Conservation (phyloP, 768 basidiomycete species). For the Megacollybia marginata region DNA sequence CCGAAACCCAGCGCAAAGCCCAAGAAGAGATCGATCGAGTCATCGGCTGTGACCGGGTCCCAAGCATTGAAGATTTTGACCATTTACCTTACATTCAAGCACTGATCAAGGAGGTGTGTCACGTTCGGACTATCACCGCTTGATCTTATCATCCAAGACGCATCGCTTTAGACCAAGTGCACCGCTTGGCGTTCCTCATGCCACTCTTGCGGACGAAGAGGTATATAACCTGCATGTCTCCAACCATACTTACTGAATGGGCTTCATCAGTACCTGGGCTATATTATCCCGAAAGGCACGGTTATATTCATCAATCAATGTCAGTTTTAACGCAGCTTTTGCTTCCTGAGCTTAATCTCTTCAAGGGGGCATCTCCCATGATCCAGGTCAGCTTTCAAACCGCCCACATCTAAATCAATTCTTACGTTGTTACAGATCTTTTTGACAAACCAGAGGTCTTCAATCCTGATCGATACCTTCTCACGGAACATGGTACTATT, state of each 20-base stretch:
- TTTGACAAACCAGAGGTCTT: slow-evolving; percentile 12
- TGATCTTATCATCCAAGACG: neutral
- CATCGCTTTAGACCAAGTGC: slow-evolving; percentile 5
- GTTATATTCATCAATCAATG: slow-evolving; percentile 9
- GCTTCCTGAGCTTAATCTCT: neutral
- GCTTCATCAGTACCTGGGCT: slow-evolving; percentile 6
- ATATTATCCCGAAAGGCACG: slow-evolving; percentile 6
- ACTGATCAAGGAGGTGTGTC: slow-evolving; percentile 8
- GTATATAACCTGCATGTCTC: neutral
- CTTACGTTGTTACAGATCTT: neutral
- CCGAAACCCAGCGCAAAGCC: slow-evolving; percentile 15
- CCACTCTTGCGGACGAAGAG: neutral
- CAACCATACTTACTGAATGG: neutral
- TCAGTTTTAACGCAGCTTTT: neutral
- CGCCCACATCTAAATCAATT: neutral
- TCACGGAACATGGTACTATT: slow-evolving; percentile 9
- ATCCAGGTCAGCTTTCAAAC: slow-evolving; percentile 1
- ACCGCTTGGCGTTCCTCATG: slow-evolving; percentile 2
- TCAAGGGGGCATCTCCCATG: slow-evolving; percentile 11
- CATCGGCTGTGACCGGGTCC: slow-evolving; percentile 10
- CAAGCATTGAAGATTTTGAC: slow-evolving; percentile 8
- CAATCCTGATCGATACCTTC: slow-evolving; percentile 10
- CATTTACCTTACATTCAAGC: slow-evolving; percentile 14
- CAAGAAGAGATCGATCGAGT: slow-evolving; percentile 18
- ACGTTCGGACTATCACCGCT: neutral